A percentile compares a stretch with the other conserved stretches of the same genome.
Conservation (phyloP, 495 filamentous ascomycete genomes). For the Podospora fimiseda region DNA sequence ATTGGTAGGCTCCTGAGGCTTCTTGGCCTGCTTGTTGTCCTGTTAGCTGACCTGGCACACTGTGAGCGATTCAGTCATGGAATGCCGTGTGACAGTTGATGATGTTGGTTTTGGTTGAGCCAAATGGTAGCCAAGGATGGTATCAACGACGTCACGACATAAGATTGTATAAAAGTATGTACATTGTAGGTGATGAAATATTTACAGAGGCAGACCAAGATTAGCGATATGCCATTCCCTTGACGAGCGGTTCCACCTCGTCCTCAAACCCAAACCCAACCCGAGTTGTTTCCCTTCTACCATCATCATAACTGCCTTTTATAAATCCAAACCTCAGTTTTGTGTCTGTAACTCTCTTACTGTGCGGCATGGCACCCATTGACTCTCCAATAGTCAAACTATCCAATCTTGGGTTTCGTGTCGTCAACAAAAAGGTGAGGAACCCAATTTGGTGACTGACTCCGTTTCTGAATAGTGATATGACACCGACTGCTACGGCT, state of each 20-base stretch:
- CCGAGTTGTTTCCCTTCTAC: background rate
- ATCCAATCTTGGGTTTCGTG: background rate
- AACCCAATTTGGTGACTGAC: background rate
- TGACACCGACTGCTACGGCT: background rate
- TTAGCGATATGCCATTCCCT: background rate
- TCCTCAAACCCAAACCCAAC: background rate
- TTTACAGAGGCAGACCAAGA: background rate
- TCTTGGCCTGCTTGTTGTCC: too few relatives aligned
- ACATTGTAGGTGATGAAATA: too few relatives aligned
- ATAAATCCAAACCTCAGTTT: background rate
- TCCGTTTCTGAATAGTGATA: background rate
- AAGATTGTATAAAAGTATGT: too few relatives aligned
- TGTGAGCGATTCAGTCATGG: too few relatives aligned
- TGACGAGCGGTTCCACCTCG: background rate
- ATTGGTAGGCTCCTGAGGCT: too few relatives aligned
- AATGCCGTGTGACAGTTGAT: too few relatives aligned
- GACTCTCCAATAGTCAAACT: background rate
- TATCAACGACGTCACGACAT: too few relatives aligned
- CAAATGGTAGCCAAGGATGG: too few relatives aligned
- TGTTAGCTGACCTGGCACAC: too few relatives aligned
- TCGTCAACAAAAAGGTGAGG: background rate
- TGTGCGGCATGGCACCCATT: background rate
- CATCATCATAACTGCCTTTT: background rate
- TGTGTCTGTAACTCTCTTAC: background rate
- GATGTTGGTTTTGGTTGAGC: too few relatives aligned